Base-by-base conservation (phyloP, 2,329 filamentous ascomycete species). In the Emmonsia crescens region DNA sequence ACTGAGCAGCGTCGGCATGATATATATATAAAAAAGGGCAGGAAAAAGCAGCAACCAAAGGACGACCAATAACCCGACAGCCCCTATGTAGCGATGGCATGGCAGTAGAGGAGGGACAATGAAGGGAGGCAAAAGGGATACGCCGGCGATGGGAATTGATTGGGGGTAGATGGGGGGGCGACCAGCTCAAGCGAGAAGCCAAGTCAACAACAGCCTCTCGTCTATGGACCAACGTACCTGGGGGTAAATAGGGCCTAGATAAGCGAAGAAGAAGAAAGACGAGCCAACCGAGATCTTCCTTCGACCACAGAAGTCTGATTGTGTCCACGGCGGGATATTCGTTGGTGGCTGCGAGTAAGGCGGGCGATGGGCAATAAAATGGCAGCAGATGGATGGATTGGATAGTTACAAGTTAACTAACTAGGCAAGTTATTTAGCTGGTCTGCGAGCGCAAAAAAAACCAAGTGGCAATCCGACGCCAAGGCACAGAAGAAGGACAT, bases 211-310 rank as follows among this genome's bases (percentile, higher is more conserved):
- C 21, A 27, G n/a, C 10, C 33, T 44, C 49, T 44, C 24, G 48
- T 55, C 48, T 60, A 55, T 60, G 33, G 42, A n/a, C 59, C 46
- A 60, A 60, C 59, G 33, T 60, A 60, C 59, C 59, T 60, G 59
- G 56, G 52, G 57, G 21, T 19, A 31, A 59, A 58, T n/a, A 38
- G 21, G 21, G n/a, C 46, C 49, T n/a, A 38, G 33, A 36, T 55
- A 59, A 60, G 59, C 59, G 48, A 52, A 52, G 29, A 52, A 52
- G 29, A 54, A 27, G 4, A 29, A 31, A 49, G 27, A 21, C 19
- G 58, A 51, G 48, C 44, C 58, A 54, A 44, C 46, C 49, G 31
- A 38, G 49, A 49, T 14, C 21, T 4, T 33, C 19, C 38, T 42
- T 19, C 36, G 46, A 40, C 48, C 31, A 27, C 42, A 29, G 24